A percentile compares a stretch with the other conserved stretches of the same genome.
These are phyloP conservation scores for Xylaria sp. DNA, from an alignment of 2,329 filamentous ascomycete genomes.

Conservation along the genomic window DNA sequence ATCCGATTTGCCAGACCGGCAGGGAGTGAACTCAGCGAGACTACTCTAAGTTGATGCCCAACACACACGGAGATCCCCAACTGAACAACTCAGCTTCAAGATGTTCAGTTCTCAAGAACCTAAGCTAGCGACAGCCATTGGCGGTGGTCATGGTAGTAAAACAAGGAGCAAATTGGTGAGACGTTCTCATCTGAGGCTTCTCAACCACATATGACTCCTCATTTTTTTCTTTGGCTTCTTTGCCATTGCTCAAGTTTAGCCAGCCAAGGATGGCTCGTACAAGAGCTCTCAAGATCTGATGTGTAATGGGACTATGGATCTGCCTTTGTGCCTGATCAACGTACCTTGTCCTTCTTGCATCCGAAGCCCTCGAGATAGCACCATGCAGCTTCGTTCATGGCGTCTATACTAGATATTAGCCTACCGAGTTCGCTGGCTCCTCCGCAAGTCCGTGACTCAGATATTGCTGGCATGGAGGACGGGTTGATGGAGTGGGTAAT, in stretches of 20 bases:
- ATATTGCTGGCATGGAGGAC: conserved; percentile 28
- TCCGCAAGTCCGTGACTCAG: conserved; percentile 35
- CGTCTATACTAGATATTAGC: conserved; percentile 66
- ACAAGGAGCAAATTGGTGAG: conserved; percentile 36
- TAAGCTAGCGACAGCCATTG: conserved; percentile 23
- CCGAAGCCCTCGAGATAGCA: conserved; percentile 98
- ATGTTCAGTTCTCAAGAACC: conserved; percentile 21
- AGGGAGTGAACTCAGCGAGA: conserved; percentile 34
- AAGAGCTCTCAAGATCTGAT: conserved; percentile 39
- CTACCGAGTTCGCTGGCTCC: conserved; percentile 42
- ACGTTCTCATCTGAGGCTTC: conserved; percentile 31
- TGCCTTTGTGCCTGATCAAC: conserved; percentile 53
- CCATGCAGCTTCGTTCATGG: conserved; percentile 97
- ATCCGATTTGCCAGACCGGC: conserved; percentile 46
- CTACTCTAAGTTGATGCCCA: conserved; percentile 55
- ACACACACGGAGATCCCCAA: conserved; percentile 45
- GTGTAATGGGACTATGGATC: conserved; percentile 40
- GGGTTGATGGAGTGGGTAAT: conserved; percentile 31
- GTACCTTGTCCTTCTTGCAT: conserved; percentile 97
- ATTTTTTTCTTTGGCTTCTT: conserved; percentile 17
- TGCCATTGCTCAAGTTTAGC: conserved; percentile 20
- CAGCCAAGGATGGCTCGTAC: conserved; percentile 29
- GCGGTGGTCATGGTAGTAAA: conserved; percentile 31
- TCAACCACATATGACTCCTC: conserved; percentile 19
- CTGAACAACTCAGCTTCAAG: conserved; percentile 33